These are phyloP conservation scores for Fraxinus quadrangulata DNA, from an alignment of 257 asterid genomes.

Conservation along the genomic window DNA sequence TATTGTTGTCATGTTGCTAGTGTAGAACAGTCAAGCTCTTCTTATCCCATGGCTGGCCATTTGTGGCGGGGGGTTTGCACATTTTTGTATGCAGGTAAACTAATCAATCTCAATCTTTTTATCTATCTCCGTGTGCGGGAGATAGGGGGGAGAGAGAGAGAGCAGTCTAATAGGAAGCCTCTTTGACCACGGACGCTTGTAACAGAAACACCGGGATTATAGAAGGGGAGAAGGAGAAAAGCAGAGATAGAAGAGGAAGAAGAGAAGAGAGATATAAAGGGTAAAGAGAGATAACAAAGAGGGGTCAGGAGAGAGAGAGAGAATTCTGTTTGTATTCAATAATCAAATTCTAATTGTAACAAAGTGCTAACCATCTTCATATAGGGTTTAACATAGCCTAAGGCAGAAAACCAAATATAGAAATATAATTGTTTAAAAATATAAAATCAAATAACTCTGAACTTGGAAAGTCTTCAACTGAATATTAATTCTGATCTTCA, in stretches of 20 bases:
- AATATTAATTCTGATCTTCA: no score
- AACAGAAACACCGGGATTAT: neutral
- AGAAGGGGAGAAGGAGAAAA: neutral
- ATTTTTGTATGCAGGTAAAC: neutral
- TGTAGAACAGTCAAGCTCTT: neutral
- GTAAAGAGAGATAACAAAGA: neutral
- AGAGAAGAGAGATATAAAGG: neutral
- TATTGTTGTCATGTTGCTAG: neutral
- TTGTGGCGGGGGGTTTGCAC: neutral
- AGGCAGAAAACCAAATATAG: neutral
- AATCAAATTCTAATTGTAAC: neutral
- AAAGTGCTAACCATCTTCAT: neutral
- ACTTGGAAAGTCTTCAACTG: neutral
- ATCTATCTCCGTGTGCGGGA: neutral
- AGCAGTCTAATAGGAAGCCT: neutral
- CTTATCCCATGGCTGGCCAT: neutral
- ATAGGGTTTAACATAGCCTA: neutral
- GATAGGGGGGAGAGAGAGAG: neutral
- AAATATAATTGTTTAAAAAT: no score
- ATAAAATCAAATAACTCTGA: neutral
- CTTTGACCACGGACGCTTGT: neutral
- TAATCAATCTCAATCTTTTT: neutral
- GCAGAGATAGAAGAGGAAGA: neutral
- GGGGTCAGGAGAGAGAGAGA: neutral
- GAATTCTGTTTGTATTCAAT: neutral